These are phyloP conservation scores for Colletotrichum sp. DNA, from an alignment of 2,329 filamentous ascomycete genomes.

Conservation along the genomic window DNA sequence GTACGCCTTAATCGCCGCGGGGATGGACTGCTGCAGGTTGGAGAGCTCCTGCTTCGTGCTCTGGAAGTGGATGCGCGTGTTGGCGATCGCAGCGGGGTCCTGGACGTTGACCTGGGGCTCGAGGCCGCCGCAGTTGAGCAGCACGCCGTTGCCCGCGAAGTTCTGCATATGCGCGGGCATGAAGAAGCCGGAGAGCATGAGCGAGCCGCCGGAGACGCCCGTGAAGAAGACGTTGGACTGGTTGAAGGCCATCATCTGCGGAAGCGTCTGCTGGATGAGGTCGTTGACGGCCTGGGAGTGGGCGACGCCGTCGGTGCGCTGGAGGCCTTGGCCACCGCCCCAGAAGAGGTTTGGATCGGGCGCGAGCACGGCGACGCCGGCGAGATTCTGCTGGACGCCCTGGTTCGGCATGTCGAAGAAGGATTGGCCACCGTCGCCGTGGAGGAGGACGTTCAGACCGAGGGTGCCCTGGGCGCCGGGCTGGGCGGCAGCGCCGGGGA, in stretches of 20 bases:
- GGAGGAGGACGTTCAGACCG: constrained; percentile 62
- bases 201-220: constrained; percentile 59
- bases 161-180: constrained; percentile 60
- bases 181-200: constrained; percentile 62
- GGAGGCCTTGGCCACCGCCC: constrained; percentile 57
- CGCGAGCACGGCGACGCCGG: constrained; percentile 58
- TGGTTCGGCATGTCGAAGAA: constrained; percentile 65
- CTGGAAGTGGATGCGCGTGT: constrained; percentile 62
- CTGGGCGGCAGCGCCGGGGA: constrained; percentile 33
- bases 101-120: constrained; percentile 57
- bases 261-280: constrained; percentile 53
- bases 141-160: constrained; percentile 53
- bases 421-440: constrained; percentile 64
- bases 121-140: constrained; percentile 62
- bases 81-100: constrained; percentile 45
- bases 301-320: constrained; percentile 59
- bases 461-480: constrained; percentile 37
- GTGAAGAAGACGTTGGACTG: constrained; percentile 59
- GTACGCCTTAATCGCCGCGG: constrained; percentile 54
- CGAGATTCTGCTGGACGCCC: constrained; percentile 52
- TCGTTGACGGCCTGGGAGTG: constrained; percentile 62
- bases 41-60: constrained; percentile 56
- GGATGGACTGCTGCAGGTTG: constrained; percentile 54
- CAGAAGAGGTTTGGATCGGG: constrained; percentile 62
- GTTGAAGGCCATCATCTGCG: constrained; percentile 60